Evolutionary conservation across 129 eudicot genomes (phyloP).

Genomic region (Pittosporum tobira): DNA sequence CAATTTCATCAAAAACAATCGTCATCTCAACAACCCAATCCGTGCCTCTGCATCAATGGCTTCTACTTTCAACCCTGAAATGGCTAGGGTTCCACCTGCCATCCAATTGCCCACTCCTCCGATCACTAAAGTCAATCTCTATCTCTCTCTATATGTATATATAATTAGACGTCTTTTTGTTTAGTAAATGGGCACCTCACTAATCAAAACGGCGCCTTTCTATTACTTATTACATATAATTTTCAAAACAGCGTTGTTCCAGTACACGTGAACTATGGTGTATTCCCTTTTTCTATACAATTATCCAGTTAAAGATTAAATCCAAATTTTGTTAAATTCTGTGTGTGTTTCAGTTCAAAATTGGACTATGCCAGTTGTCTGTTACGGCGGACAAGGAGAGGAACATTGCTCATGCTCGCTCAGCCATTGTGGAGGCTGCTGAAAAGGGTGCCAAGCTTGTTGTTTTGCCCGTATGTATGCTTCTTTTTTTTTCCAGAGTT

Average conservation of each 20-base stretch:
- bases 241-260: too few relatives aligned
- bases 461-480: conserved; percentile 59
- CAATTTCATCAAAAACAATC: too few relatives aligned
- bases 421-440: conserved; percentile 68
- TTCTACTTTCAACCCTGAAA: conserved; percentile 58
- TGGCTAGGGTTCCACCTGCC: conserved; percentile 72
- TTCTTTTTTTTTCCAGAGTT: conserved; percentile 3
- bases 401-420: conserved; percentile 36
- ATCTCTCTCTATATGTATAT: neutral
- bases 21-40: neutral
- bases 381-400: conserved; percentile 85
- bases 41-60: conserved; percentile 42
- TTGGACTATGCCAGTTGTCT: conserved; percentile 75
- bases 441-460: conserved; percentile 89
- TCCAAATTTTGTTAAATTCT: too few relatives aligned
- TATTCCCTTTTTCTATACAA: too few relatives aligned
- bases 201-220: too few relatives aligned
- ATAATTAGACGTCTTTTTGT: neutral
- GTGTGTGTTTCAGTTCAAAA: conserved; percentile 57
- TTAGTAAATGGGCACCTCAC: too few relatives aligned
- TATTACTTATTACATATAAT: too few relatives aligned
- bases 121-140: conserved; percentile 51
- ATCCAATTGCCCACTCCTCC: conserved; percentile 32
- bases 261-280: too few relatives aligned
- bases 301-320: too few relatives aligned